Evolutionary conservation across 345 rosid genomes (phyloP).

Genomic region (Acer yangbiense): DNA sequence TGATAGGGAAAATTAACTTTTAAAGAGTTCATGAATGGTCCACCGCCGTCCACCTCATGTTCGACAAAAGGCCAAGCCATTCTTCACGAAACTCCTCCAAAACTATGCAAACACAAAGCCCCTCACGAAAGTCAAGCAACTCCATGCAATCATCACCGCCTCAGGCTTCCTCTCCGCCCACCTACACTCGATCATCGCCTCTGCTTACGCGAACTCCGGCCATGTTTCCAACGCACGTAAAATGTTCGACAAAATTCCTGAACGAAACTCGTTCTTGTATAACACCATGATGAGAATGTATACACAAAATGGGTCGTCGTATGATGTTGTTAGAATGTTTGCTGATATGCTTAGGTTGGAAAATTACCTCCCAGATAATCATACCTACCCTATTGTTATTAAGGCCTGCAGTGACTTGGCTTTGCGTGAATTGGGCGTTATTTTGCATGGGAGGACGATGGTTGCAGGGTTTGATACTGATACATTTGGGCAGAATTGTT

Average conservation of each 20-base stretch:
- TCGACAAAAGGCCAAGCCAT: too few species aligned
- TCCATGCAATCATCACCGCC: constrained; percentile 50
- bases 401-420: constrained; percentile 55
- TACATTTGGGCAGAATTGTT: constrained; percentile 54
- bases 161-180: constrained; percentile 34
- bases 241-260: constrained; percentile 14
- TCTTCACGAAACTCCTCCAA: too few species aligned
- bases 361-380: constrained; percentile 47
- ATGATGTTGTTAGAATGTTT: constrained; percentile 42
- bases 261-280: constrained; percentile 31
- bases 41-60: too few species aligned
- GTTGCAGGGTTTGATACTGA: constrained; percentile 37
- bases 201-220: constrained; percentile 22
- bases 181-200: constrained; percentile 32
- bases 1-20: too few species aligned
- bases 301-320: constrained; percentile 27
- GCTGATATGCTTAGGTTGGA: constrained; percentile 45
- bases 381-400: constrained; percentile 52
- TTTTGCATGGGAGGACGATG: constrained; percentile 50
- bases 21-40: too few species aligned
- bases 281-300: constrained; percentile 51
- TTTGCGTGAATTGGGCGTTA: constrained; percentile 40
- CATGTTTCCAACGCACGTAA: constrained; percentile 33
- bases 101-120: constrained; percentile 41
- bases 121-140: constrained; percentile 40